Percentiles rank a stretch among this genome's conserved stretches.
Conservation (phyloP, 179 eudicot genomes). For the Spinacia oleracea region DNA sequence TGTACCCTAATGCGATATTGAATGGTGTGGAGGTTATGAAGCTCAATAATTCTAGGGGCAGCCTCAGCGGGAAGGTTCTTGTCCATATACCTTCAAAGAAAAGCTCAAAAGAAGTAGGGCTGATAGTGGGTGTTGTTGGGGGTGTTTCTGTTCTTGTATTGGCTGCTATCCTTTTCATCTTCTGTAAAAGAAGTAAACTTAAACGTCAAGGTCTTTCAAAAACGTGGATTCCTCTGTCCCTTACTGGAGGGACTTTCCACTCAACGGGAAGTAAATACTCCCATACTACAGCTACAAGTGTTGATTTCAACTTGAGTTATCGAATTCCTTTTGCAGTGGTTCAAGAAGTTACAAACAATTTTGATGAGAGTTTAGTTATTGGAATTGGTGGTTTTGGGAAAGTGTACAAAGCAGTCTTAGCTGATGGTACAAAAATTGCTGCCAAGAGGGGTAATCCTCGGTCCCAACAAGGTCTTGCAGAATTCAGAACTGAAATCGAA, state of each 20-base stretch:
- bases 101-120: conserved; percentile 30
- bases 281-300: conserved; percentile 45
- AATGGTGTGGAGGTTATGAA: conserved; percentile 64
- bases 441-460: conserved; percentile 49
- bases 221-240: conserved; percentile 52
- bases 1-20: conserved; percentile 47
- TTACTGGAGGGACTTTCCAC: conserved; percentile 51
- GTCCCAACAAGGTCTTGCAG: conserved; percentile 51
- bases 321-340: conserved; percentile 35
- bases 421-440: conserved; percentile 44
- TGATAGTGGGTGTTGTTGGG: conserved; percentile 48
- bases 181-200: conserved; percentile 33
- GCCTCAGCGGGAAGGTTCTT: conserved; percentile 36
- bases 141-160: conserved; percentile 37
- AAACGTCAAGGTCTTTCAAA: conserved; percentile 43
- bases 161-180: conserved; percentile 33
- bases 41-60: conserved; percentile 46
- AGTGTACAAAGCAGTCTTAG: conserved; percentile 42
- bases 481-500: conserved; percentile 47
- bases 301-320: conserved; percentile 36
- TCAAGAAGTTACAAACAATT: conserved; percentile 43
- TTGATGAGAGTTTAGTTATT: conserved; percentile 40
- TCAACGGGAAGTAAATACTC: conserved; percentile 52
- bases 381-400: conserved; percentile 53
- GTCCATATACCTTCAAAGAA: conserved; percentile 21